phyloP scores from a whole-genome alignment of 2,329 filamentous ascomycete species.

The Colletotrichum camelliae region DNA sequence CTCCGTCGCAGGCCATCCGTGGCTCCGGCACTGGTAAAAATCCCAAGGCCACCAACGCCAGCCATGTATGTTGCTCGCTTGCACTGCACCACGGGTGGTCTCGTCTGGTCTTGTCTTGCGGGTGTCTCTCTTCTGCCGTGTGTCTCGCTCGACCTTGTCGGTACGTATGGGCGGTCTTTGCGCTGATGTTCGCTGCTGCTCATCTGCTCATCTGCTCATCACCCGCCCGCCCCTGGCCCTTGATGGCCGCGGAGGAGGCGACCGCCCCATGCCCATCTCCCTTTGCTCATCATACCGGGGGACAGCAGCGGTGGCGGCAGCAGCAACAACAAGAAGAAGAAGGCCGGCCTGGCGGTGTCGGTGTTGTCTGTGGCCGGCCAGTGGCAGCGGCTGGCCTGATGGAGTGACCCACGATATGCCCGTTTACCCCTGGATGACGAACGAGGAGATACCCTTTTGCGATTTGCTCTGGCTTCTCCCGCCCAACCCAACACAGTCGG shows the following conservation, averaged over 20 bases:
- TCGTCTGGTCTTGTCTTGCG: constrained; percentile 1
- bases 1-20: neutral
- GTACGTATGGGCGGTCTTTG: neutral
- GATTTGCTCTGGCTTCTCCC: constrained; percentile 6
- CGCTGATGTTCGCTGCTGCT: neutral
- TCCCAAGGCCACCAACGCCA: neutral
- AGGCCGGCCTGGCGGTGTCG: neutral
- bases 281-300: neutral
- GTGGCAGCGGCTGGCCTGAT: neutral
- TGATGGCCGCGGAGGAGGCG: neutral
- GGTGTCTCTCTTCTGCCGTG: neutral
- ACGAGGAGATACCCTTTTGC: neutral
- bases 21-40: neutral
- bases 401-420: neutral
- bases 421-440: constrained; percentile 7
- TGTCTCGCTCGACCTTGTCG: neutral
- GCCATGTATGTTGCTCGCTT: neutral
- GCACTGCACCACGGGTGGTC: neutral
- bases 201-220: neutral
- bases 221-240: neutral
- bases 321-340: neutral
- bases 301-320: neutral
- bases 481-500: neutral
- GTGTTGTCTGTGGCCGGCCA: neutral
- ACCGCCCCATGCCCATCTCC: neutral